phyloP scores from a whole-genome alignment of 1,284 basidiomycete species.

The Fomitopsis schrenkii region DNA sequence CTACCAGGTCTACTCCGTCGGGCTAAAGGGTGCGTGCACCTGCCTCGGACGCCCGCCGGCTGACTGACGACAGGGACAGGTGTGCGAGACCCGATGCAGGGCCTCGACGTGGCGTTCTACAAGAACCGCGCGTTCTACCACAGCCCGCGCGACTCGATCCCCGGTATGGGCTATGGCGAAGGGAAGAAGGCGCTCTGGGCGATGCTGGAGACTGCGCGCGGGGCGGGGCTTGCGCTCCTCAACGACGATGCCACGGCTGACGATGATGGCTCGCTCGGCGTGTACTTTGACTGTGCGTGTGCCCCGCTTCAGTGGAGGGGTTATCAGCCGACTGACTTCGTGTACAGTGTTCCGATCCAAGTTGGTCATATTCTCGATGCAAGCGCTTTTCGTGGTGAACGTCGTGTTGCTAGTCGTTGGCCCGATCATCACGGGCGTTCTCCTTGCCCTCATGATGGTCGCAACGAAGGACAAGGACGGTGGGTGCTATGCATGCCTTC shows the following conservation, averaged over 20 bases:
- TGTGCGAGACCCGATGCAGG: slow-evolving; percentile 44
- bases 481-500: slow-evolving; percentile 5
- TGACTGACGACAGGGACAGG: not conserved
- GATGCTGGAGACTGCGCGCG: slow-evolving; percentile 65
- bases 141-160: slow-evolving; percentile 46
- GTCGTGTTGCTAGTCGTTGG: slow-evolving; percentile 57
- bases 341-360: slow-evolving; percentile 54
- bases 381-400: slow-evolving; percentile 50
- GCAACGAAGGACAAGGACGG: slow-evolving; percentile 15
- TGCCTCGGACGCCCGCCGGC: not conserved
- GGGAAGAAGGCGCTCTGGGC: slow-evolving; percentile 63
- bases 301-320: not conserved
- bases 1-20: slow-evolving; percentile 52
- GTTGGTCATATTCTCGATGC: slow-evolving; percentile 51
- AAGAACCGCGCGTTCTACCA: slow-evolving; percentile 66
- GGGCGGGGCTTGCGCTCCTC: slow-evolving; percentile 50
- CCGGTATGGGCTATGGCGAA: slow-evolving; percentile 46
- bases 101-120: slow-evolving; percentile 74
- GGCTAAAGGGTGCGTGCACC: slow-evolving; percentile 11
- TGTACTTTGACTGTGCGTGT: slow-evolving; percentile 71
- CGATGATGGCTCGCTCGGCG: slow-evolving; percentile 32
- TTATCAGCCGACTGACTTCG: slow-evolving; percentile 3
- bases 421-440: slow-evolving; percentile 47
- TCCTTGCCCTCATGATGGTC: slow-evolving; percentile 31
- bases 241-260: slow-evolving; percentile 31